Evolutionary conservation across 331 rosid genomes (phyloP).

Genomic region (Dryas integrifolia): DNA sequence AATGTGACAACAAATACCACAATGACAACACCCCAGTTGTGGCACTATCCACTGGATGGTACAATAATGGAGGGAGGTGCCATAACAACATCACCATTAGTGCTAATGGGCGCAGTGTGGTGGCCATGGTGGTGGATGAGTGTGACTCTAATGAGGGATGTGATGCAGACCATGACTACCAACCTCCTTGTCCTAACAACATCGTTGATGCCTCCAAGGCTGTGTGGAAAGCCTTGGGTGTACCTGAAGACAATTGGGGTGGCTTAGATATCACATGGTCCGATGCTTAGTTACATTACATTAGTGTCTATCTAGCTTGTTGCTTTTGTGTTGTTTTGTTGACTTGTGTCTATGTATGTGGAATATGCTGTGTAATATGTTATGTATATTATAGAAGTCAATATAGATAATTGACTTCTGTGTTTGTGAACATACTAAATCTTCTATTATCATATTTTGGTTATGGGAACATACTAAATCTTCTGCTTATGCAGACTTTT

Average conservation of each 20-base stretch:
- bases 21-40: constrained; percentile 27
- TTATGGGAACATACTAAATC: no score
- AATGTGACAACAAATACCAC: constrained; percentile 36
- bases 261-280: constrained; percentile 23
- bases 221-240: constrained; percentile 44
- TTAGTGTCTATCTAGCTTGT: not conserved
- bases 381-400: not conserved
- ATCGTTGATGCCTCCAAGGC: constrained; percentile 56
- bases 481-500: not conserved
- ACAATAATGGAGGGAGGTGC: constrained; percentile 32
- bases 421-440: no score
- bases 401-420: no score
- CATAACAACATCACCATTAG: constrained; percentile 27
- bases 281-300: not conserved
- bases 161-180: constrained; percentile 44
- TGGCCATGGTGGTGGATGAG: constrained; percentile 47
- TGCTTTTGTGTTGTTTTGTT: not conserved
- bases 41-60: constrained; percentile 45
- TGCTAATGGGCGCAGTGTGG: constrained; percentile 38
- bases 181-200: constrained; percentile 51
- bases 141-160: constrained; percentile 41
- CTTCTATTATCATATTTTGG: no score
- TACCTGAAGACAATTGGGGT: constrained; percentile 13
- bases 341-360: constrained; percentile 1
- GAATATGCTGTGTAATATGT: not conserved